Evolutionary conservation across 805 yeast species (phyloP), one percentile per base, ranked within the genome.

Genomic region (Zygosaccharomyces gambellarensis): DNA sequence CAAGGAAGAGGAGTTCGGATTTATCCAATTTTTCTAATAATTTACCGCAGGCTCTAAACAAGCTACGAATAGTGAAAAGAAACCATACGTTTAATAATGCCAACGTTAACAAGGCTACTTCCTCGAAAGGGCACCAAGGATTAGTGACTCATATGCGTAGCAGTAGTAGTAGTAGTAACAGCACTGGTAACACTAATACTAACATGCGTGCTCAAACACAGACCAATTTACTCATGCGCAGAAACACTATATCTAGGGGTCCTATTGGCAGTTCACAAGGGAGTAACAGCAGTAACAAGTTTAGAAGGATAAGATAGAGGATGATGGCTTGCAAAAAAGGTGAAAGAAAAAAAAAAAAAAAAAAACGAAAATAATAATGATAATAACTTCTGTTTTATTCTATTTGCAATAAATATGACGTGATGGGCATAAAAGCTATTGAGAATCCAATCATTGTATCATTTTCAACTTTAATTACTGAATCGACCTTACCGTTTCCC

Each of bases 21-120:
- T 55, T 61, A 25, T 65, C 68, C 8, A 48, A 49, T 6, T 58
- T 64, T 4, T 54, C 61, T 27, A 61, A 61, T 12, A 59, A 56
- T 10, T 55, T 61, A 21, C 67, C 68, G 6, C 48, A 49, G 4
- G 59, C 65, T 3, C 53, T 62, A 22, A 61, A 61, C 19, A 59
- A 56, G 39, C 45, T 63, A 28, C 53, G 56, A 43, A 53, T 63
- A 4, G 49, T 51, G 4, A 64, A 54, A 45, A 50, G 66, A 43
- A 57, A 58, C 44, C 58, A 51, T 46, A 62, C 66, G 0, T 51
- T 50, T 8, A 54, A 40, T 25, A 25, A 25, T 25, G 9, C 9
- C 40, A 48, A 46, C 38, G 10, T 36, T 7, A 49, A 39, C 36
- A 48, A 43, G 29, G 14, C 43, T 9, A 32, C 44, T n/a, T 34